phyloP scores from a whole-genome alignment of 441 rosid genomes.

The Arabidopsis hybrid region DNA sequence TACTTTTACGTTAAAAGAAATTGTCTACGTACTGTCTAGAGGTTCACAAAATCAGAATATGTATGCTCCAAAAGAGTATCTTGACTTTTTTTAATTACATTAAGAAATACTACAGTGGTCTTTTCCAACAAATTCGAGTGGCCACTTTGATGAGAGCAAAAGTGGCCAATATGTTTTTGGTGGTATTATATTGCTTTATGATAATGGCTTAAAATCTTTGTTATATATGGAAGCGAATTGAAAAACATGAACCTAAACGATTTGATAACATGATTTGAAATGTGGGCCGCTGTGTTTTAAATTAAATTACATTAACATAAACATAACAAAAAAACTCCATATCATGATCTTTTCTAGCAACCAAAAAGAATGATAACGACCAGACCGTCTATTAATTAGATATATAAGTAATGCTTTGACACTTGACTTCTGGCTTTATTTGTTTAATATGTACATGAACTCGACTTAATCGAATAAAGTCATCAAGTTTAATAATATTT shows the following conservation, averaged over 20 bases:
- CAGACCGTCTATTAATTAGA: background rate
- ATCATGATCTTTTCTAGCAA: constrained; percentile 12
- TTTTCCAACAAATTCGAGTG: constrained; percentile 32
- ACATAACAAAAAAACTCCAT: constrained; percentile 11
- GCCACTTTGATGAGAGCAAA: constrained; percentile 33
- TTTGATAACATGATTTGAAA: constrained; percentile 44
- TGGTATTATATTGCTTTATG: constrained; percentile 38
- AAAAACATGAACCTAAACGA: constrained; percentile 39
- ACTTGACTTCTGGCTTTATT: background rate
- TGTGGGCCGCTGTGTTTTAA: constrained; percentile 34
- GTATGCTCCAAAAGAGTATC: background rate
- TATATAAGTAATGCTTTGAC: background rate
- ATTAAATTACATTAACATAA: constrained; percentile 16
- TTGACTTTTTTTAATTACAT: background rate
- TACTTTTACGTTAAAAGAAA: background rate
- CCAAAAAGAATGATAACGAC: background rate
- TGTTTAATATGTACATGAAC: background rate
- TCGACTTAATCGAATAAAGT: background rate
- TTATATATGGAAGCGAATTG: constrained; percentile 19
- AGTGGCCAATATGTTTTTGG: constrained; percentile 13
- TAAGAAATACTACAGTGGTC: background rate
- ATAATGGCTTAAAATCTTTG: constrained; percentile 15
- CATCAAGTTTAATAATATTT: no score
- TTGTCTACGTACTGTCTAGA: background rate
- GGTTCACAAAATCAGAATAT: constrained; percentile 15